Percentiles rank a stretch among this genome's conserved stretches.
phyloP scores from a whole-genome alignment of 2,329 filamentous ascomycete species.

The Diplodia corticola region DNA sequence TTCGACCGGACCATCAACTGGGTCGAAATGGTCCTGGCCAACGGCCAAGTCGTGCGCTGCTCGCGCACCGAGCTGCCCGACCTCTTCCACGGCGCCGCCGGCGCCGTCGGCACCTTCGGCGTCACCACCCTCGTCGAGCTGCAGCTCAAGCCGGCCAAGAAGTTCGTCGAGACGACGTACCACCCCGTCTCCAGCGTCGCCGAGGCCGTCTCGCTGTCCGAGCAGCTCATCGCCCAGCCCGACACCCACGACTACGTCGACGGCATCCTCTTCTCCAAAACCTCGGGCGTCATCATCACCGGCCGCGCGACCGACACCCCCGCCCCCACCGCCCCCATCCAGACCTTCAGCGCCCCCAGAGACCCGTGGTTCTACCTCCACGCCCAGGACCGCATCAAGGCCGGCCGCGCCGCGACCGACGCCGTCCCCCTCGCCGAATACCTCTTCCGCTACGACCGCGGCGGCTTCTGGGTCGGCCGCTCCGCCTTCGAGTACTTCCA shows the following conservation, averaged over 20 bases:
- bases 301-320: constrained; percentile 43
- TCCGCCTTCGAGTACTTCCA: constrained; percentile 66
- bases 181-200: constrained; percentile 44
- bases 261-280: constrained; percentile 50
- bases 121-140: constrained; percentile 60
- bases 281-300: constrained; percentile 46
- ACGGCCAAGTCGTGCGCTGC: constrained; percentile 58
- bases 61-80: constrained; percentile 58
- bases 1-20: constrained; percentile 63
- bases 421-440: constrained; percentile 65
- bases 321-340: constrained; percentile 22
- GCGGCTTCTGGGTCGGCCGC: constrained; percentile 66
- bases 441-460: constrained; percentile 70
- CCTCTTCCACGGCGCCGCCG: constrained; percentile 65
- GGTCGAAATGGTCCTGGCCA: constrained; percentile 65
- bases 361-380: constrained; percentile 57
- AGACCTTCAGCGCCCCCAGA: constrained; percentile 44
- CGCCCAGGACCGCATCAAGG: constrained; percentile 32
- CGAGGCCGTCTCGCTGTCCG: constrained; percentile 45
- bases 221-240: constrained; percentile 36
- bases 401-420: constrained; percentile 46
- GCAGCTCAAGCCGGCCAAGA: constrained; percentile 47
- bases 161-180: constrained; percentile 53
- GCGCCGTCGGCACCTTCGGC: constrained; percentile 67
- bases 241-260: constrained; percentile 50